Conservation (phyloP, 2,329 filamentous ascomycete genomes). For the Hypoxylon sp. region DNA sequence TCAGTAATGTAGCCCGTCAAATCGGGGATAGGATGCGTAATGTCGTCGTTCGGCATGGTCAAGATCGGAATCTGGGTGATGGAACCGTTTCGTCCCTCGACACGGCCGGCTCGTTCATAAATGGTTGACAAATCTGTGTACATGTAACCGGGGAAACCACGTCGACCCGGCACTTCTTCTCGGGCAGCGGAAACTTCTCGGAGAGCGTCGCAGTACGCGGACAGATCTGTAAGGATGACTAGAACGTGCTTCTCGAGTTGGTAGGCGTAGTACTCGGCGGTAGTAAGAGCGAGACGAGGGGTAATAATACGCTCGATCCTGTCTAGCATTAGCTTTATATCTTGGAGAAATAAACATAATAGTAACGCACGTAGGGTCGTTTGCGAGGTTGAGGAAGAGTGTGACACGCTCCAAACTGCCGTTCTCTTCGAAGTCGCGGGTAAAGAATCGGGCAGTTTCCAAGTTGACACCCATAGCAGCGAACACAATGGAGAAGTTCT, state of each 20-base stretch:
- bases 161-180: slow-evolving; percentile 98
- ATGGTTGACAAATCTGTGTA: slow-evolving; percentile 99
- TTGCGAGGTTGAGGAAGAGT: slow-evolving; percentile 98
- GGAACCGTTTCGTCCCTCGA: slow-evolving; percentile 95
- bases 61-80: slow-evolving; percentile 99
- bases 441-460: slow-evolving; percentile 99
- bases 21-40: slow-evolving; percentile 98
- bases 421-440: slow-evolving; percentile 98
- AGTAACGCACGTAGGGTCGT: slow-evolving; percentile 89
- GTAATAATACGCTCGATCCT: slow-evolving; percentile 99
- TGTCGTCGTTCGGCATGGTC: slow-evolving; percentile 99
- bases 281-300: slow-evolving; percentile 96
- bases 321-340: slow-evolving; percentile 41
- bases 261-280: slow-evolving; percentile 99
- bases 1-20: slow-evolving; percentile 99
- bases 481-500: slow-evolving; percentile 99
- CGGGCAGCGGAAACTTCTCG: slow-evolving; percentile 98
- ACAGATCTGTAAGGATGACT: slow-evolving; percentile 97
- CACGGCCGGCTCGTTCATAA: slow-evolving; percentile 98
- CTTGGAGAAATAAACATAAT: not conserved
- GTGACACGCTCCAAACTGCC: slow-evolving; percentile 98
- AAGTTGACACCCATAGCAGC: slow-evolving; percentile 99
- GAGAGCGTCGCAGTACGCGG: slow-evolving; percentile 97
- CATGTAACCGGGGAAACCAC: slow-evolving; percentile 99
- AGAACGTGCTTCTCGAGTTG: slow-evolving; percentile 99